Evolutionary conservation across 306 rosid species (phyloP), one percentile per base, ranked within the genome.

Genomic region (Lablab purpureus): DNA sequence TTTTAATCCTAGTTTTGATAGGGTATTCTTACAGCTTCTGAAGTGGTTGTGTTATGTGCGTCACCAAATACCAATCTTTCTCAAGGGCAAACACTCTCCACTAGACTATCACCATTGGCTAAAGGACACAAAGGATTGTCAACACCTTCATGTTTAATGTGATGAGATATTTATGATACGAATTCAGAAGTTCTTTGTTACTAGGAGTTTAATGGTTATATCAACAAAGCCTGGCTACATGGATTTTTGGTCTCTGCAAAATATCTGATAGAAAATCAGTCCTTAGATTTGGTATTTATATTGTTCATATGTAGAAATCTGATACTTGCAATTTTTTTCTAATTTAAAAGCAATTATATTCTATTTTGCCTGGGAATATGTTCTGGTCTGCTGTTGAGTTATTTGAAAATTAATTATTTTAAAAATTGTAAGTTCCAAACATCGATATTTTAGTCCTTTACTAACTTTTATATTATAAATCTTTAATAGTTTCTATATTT

Each of bases 41-140:
- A 74, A 55, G 62, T 51, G 52, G 75, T 56, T 76, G 72, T 67
- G 68, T 32, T 43, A 10, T 78, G 54, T 30, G 73, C 70, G 6
- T 58, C 22, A 27, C 79, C 37, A 43, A 52, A 71, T 47, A 25
- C 43, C 36, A 28, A 37, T 71, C 66, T 27, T 55, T 71, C 41
- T 65, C 59, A 46, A 73, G 71, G 71, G 41, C 18, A 13, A 76
- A 23, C 22, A 56, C n/a, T 17, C 36, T 51, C 65, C 18, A 15
- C n/a, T 5, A 21, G 30, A 71, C 65, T 37, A 72, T 37, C 73
- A 70, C 58, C 40, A 75, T 28, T 13, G 23, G 50, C 66, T 6
- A 62, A 63, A 51, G 55, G 41, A 34, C 52, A 14, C 10, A 65
- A 27, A 51, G 46, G 22, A 40, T 62, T 69, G 60, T 80, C 75